Percentiles rank a stretch among this genome's conserved stretches.
Conservation (phyloP, 192 early-diverging fungal species). For the Mortierella antarctica region DNA sequence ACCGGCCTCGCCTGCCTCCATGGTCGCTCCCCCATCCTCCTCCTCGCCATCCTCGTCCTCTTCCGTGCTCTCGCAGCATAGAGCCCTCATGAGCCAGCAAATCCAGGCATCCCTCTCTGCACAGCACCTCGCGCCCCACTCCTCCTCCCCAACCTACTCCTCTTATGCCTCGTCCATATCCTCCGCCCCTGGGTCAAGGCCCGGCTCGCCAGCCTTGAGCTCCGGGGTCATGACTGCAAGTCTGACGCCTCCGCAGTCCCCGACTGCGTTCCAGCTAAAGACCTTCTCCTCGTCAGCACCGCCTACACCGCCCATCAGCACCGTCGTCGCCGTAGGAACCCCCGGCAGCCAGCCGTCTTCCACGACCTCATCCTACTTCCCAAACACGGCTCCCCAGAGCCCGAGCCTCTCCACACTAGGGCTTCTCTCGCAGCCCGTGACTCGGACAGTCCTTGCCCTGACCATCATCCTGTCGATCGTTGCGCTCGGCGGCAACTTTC, state of each 20-base stretch:
- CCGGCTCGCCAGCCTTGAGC: conserved; percentile 34
- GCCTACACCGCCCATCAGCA: conserved; percentile 42
- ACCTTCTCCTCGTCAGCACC: conserved; percentile 40
- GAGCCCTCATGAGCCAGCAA: conserved; percentile 29
- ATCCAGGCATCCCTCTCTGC: conserved; percentile 33
- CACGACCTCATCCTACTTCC: conserved; percentile 25
- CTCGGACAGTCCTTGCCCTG: conserved; percentile 20
- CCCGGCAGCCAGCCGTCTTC: conserved; percentile 25
- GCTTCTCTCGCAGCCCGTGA: conserved; percentile 31
- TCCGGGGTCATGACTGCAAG: conserved; percentile 12
- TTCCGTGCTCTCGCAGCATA: conserved; percentile 18
- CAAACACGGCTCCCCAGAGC: conserved; percentile 9
- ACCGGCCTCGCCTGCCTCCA: background rate
- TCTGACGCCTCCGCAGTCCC: conserved; percentile 39
- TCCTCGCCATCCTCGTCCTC: conserved; percentile 16
- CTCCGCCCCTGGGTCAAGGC: conserved; percentile 41
- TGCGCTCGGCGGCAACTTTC: conserved; percentile 38
- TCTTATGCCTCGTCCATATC: conserved; percentile 53
- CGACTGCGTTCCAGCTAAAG: conserved; percentile 40
- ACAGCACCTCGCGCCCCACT: conserved; percentile 39
- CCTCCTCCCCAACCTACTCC: conserved; percentile 27
- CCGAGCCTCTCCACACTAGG: conserved; percentile 5
- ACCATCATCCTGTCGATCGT: conserved; percentile 35
- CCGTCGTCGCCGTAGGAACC: conserved; percentile 24
- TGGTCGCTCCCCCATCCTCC: conserved; percentile 23